These are phyloP conservation scores for Calamus simplicifolius DNA, from an alignment of 176 grass and related monocot genomes.

Conservation along the genomic window DNA sequence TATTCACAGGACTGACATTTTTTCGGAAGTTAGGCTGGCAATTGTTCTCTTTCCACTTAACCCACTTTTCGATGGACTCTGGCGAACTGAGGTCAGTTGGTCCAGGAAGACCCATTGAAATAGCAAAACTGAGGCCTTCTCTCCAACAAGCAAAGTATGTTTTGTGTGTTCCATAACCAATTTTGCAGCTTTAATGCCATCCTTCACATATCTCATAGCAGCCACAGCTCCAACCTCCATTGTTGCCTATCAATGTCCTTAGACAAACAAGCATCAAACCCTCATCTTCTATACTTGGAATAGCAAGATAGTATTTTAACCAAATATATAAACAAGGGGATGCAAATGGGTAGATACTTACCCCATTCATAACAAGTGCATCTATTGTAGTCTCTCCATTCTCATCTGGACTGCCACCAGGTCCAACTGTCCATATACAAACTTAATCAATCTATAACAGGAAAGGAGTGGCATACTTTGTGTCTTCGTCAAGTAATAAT, in stretches of 20 bases:
- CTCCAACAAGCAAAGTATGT: slow-evolving; percentile 86
- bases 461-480: background rate
- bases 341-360: slow-evolving; percentile 29
- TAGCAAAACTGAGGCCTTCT: slow-evolving; percentile 84
- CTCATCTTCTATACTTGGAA: slow-evolving; percentile 20
- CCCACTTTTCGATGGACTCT: slow-evolving; percentile 67
- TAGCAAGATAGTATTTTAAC: background rate
- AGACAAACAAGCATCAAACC: slow-evolving; percentile 14
- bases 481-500: no score
- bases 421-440: slow-evolving; percentile 51
- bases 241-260: slow-evolving; percentile 42
- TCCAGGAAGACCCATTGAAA: slow-evolving; percentile 92
- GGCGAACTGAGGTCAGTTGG: slow-evolving; percentile 73
- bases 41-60: slow-evolving; percentile 52
- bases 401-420: slow-evolving; percentile 87
- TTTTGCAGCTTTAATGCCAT: slow-evolving; percentile 79
- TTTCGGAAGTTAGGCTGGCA: slow-evolving; percentile 92
- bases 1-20: slow-evolving; percentile 47
- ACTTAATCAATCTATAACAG: slow-evolving; percentile 11
- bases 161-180: slow-evolving; percentile 70
- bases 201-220: slow-evolving; percentile 85
- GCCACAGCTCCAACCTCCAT: slow-evolving; percentile 94
- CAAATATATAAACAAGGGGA: background rate
- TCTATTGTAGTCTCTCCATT: slow-evolving; percentile 94
- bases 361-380: slow-evolving; percentile 97